Evolutionary conservation across 2,329 filamentous ascomycete genomes (phyloP), one percentile per base, ranked within the genome.

Genomic region (Penicillium oxalicum): DNA sequence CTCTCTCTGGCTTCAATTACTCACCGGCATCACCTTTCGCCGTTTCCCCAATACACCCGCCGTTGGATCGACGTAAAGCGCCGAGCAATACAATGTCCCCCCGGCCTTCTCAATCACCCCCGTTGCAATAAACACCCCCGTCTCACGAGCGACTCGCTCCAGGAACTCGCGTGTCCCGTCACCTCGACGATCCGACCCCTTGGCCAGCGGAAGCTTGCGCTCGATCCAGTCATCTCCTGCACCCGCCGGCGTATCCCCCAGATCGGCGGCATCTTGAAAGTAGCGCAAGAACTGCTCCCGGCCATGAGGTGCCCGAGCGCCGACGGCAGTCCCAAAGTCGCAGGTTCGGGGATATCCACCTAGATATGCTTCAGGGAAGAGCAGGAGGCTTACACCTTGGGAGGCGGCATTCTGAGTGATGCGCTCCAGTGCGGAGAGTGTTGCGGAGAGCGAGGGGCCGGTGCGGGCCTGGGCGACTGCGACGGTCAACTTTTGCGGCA

Each of bases 341-440:
- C 84, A 84, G 13, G 86, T 89, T 9, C 91, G 85, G 13, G 91
- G 91, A 65, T 96, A 96, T 1, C 91, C 91, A 40, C 91, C 91
- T 1, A 96, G 78, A 64, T 89, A 95, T 24, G 91, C 91, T 73
- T 97, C 91, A 0, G 91, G 91, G 52, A 96, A 91, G 45, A 96
- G 81, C 27, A 96, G 77, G 43, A 96, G 77, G 65, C 93, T 74
- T 12, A 81, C 74, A 41, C 73, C 74, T 37, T 73, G 67, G 7
- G 45, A 41, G 35, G 45, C 38, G 8, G 45, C 45, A 26, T 41
- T 29, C 5, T 40, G 45, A 4, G 45, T 47, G n/a, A 47, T 37
- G 32, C 38, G 29, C 38, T 47, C 39, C 5, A 47, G 38, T 9
- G 45, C 24, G 9, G 45, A 32, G 11, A 47, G 45, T 4, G 45